Base-by-base conservation (phyloP, 352 stramenopile genomes). In the Globisporangium heterothallicum region DNA sequence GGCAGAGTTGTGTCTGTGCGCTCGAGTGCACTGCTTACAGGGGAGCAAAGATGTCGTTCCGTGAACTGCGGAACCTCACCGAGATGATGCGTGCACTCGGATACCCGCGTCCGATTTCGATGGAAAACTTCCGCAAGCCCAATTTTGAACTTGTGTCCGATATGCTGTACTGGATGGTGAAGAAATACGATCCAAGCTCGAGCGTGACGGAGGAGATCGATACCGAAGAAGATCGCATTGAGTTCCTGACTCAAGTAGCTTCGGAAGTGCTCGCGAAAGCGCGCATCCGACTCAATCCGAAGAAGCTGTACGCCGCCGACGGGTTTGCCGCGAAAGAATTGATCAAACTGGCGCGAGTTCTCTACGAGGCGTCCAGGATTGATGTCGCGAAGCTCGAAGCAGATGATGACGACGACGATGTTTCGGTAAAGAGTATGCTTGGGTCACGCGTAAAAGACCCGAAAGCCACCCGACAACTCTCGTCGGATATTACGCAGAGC, bases 101-200 rank as follows among this genome's bases (percentile, higher is more conserved):
- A 18, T 98, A 98, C 68, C 93, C 92, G 19, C 84, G 89, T 0
- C 80, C 78, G 0, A 70, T 91, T 36, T 94, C 85, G 35, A 78
- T 97, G 66, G 91, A 98, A 49, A 98, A 97, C 70, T 98, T 99
- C 57, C 86, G 92, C 36, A 86, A 72, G 54, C 94, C 93, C n/a
- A 98, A 99, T 73, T 98, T 98, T 57, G 87, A 97, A 65, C 65
- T 99, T 19, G 89, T 99, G 12, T 95, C 95, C 18, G 91, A 97
- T 65, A 65, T 97, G 58, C 72, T 98, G 22, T 98, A 97, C 72
- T 99, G 94, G 94, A 97, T 98, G 78, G 92, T 98, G 36, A 97
- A 98, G 55, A 91, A 91, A 56, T 92, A 91, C 62, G 75, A 93
- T 56, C 90, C 89, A 34, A 79, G 69, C 42, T 88, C 86, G 16